These are phyloP conservation scores for Camellia japonica DNA, from an alignment of 148 eudicot species.

Conservation along the genomic window DNA sequence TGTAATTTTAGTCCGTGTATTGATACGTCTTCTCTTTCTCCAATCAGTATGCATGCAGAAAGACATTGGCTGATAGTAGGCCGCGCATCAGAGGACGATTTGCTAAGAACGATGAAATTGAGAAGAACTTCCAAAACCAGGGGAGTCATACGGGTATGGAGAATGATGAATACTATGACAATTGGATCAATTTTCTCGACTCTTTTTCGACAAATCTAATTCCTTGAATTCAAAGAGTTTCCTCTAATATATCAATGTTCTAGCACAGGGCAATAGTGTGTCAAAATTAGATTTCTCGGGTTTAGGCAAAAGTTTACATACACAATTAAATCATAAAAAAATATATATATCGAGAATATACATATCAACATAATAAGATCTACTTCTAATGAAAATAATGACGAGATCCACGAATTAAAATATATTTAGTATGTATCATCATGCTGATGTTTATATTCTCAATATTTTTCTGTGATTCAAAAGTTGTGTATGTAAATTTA, in stretches of 20 bases:
- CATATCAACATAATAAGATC: too few relatives aligned
- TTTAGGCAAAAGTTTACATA: neutral
- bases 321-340: too few relatives aligned
- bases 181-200: slow-evolving; percentile 57
- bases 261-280: neutral
- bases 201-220: slow-evolving; percentile 34
- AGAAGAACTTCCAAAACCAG: slow-evolving; percentile 31
- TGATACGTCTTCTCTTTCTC: neutral
- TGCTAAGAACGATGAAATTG: slow-evolving; percentile 70
- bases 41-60: slow-evolving; percentile 82
- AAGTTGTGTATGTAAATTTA: too few relatives aligned
- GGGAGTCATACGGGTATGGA: slow-evolving; percentile 38
- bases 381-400: too few relatives aligned
- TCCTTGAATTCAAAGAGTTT: slow-evolving; percentile 21
- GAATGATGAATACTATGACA: slow-evolving; percentile 48
- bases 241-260: slow-evolving; percentile 10
- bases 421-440: too few relatives aligned
- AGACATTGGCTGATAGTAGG: slow-evolving; percentile 88
- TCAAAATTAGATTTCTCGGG: neutral
- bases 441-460: too few relatives aligned
- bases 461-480: too few relatives aligned
- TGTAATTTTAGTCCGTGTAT: neutral
- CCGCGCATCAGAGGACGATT: slow-evolving; percentile 86
- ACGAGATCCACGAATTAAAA: too few relatives aligned
- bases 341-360: too few relatives aligned